A percentile compares a stretch with the other conserved stretches of the same genome.
Evolutionary conservation across 129 eudicot genomes (phyloP).

Genomic region (Escallonia herrerae): DNA sequence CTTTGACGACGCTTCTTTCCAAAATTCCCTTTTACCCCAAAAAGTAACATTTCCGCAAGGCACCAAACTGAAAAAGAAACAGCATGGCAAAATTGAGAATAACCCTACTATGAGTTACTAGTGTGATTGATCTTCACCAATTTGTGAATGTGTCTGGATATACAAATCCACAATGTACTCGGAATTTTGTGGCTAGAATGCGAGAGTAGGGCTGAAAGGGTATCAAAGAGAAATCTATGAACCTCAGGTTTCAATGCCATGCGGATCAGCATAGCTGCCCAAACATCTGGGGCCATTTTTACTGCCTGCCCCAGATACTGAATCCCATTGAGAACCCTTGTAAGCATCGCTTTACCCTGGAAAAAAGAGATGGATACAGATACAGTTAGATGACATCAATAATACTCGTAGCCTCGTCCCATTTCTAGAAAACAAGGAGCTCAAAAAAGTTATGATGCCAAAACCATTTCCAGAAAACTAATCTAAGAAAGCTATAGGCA

Average conservation of each 20-base stretch:
- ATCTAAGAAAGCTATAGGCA: too few species aligned
- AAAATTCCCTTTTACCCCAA: too few species aligned
- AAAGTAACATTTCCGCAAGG: not conserved
- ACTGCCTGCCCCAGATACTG: constrained; percentile 59
- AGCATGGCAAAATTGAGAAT: not conserved
- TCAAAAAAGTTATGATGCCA: too few species aligned
- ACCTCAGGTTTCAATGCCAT: constrained; percentile 56
- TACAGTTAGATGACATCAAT: not conserved
- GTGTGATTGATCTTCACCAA: constrained; percentile 13
- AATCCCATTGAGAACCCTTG: constrained; percentile 58
- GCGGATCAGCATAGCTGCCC: constrained; percentile 85
- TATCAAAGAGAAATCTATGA: constrained; percentile 45
- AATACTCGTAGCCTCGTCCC: too few species aligned
- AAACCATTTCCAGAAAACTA: too few species aligned
- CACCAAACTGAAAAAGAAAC: not conserved
- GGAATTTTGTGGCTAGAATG: constrained; percentile 47
- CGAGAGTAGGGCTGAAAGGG: constrained; percentile 30
- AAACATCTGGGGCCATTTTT: constrained; percentile 73
- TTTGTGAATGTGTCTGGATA: constrained; percentile 51
- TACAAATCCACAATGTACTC: constrained; percentile 46
- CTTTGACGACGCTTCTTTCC: too few species aligned
- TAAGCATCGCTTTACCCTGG: constrained; percentile 44
- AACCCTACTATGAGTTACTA: not conserved
- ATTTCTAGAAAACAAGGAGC: too few species aligned
- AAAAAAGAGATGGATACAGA: constrained; percentile 1